Evolutionary conservation across 1,284 basidiomycete genomes (phyloP).

Genomic region (Grifola frondosa): DNA sequence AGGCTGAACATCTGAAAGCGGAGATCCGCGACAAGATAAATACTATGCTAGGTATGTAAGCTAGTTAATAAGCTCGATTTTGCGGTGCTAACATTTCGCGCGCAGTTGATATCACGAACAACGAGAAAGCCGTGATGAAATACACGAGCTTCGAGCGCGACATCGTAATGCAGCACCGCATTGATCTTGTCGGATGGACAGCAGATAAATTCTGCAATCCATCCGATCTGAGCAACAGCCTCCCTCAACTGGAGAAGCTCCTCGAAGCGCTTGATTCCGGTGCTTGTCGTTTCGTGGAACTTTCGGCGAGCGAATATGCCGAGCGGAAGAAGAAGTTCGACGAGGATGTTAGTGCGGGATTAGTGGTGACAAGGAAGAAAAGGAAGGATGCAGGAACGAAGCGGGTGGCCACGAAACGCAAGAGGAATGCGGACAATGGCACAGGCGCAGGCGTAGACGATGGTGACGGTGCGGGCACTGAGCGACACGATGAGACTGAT

Average conservation of each 20-base stretch:
- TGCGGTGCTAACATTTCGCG: neutral
- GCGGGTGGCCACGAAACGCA: too few species aligned
- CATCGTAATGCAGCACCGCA: neutral
- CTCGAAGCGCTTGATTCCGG: neutral
- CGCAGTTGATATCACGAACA: slow-evolving; percentile 1
- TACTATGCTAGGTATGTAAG: neutral
- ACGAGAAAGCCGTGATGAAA: neutral
- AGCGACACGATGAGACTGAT: too few species aligned
- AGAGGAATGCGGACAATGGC: too few species aligned
- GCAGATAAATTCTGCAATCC: slow-evolving; percentile 1
- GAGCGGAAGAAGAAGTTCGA: neutral
- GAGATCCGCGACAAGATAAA: neutral
- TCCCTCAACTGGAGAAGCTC: slow-evolving; percentile 1
- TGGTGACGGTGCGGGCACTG: too few species aligned
- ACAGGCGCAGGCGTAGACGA: too few species aligned
- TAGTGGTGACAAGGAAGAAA: neutral
- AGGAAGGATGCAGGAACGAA: slow-evolving; percentile 5
- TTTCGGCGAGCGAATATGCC: neutral
- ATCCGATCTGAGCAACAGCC: slow-evolving; percentile 2
- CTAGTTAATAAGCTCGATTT: neutral
- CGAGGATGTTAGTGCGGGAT: neutral
- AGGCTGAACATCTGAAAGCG: neutral
- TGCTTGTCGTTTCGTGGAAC: neutral
- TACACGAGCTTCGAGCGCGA: neutral
- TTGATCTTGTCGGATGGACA: neutral